Evolutionary conservation across 768 basidiomycete genomes (phyloP).

Genomic region (Floccularia luteovirens): DNA sequence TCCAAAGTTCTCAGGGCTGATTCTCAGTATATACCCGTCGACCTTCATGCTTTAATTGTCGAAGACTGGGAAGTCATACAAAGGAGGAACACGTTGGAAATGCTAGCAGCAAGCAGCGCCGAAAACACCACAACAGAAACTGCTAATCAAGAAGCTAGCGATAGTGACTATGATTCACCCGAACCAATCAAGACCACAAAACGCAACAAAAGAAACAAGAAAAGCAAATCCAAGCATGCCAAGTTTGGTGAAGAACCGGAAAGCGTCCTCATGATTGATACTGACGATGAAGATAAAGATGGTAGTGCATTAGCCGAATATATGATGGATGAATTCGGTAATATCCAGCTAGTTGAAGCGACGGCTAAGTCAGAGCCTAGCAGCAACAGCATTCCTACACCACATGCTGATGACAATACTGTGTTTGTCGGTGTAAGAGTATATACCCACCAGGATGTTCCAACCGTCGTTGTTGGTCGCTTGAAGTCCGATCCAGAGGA

Average conservation of each 20-base stretch:
- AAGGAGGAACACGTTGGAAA: too few relatives aligned
- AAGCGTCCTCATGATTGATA: too few relatives aligned
- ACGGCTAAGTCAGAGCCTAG: too few relatives aligned
- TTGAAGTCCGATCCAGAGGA: too few relatives aligned
- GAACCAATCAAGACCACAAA: too few relatives aligned
- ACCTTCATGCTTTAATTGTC: too few relatives aligned
- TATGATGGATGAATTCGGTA: too few relatives aligned
- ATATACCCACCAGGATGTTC: background rate
- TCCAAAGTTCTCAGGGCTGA: background rate
- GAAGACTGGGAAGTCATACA: too few relatives aligned
- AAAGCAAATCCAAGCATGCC: too few relatives aligned
- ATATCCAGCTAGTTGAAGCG: background rate
- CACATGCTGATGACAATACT: background rate
- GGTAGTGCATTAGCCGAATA: too few relatives aligned
- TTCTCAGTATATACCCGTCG: background rate
- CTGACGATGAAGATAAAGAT: slow-evolving; percentile 6
- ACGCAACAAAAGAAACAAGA: too few relatives aligned
- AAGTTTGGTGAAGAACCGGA: too few relatives aligned
- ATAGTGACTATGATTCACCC: background rate
- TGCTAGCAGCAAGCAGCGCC: background rate
- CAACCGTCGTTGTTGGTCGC: slow-evolving; percentile 1
- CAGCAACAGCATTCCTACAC: background rate
- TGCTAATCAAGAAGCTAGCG: background rate
- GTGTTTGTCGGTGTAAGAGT: background rate
- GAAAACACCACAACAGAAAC: slow-evolving; percentile 8